A percentile compares a stretch with the other conserved stretches of the same genome.
Conservation (phyloP, 1,284 basidiomycete species). For the Heterobasidion parviporum region DNA sequence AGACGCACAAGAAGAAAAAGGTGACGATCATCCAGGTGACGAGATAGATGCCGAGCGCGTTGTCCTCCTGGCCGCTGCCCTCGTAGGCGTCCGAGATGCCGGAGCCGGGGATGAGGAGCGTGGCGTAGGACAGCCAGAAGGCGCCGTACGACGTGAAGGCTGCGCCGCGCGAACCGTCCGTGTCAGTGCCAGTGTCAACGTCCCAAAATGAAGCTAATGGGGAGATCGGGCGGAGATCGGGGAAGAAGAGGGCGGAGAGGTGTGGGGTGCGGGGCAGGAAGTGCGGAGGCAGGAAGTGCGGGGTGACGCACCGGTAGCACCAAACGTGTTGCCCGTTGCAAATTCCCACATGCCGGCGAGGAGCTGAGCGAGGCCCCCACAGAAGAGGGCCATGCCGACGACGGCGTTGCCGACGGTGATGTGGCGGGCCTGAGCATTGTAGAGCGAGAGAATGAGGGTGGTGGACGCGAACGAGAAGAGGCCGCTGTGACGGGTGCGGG, state of each 20-base stretch:
- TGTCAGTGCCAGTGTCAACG: conserved; percentile 1
- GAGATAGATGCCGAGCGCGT: conserved; percentile 62
- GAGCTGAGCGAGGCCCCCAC: conserved; percentile 78
- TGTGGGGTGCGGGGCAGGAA: neutral
- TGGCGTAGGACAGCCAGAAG: conserved; percentile 78
- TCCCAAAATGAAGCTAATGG: neutral
- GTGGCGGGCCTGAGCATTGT: conserved; percentile 48
- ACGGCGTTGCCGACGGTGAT: conserved; percentile 62
- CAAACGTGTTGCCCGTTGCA: conserved; percentile 65
- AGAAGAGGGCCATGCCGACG: conserved; percentile 77
- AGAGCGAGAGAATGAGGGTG: conserved; percentile 63
- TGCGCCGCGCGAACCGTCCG: conserved; percentile 15
- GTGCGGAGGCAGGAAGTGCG: neutral
- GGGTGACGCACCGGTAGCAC: conserved; percentile 51
- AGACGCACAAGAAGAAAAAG: conserved; percentile 47
- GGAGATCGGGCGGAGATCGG: neutral
- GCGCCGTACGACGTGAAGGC: conserved; percentile 80
- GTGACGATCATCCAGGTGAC: conserved; percentile 69
- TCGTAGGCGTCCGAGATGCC: conserved; percentile 51
- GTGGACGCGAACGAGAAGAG: conserved; percentile 69
- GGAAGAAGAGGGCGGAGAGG: neutral
- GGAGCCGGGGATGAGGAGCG: conserved; percentile 55
- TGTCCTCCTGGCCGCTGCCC: conserved; percentile 31
- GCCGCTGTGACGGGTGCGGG: conserved; percentile 30
- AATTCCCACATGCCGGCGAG: conserved; percentile 79